Percentiles rank a stretch among this genome's conserved stretches.
These are phyloP conservation scores for Neofusicoccum sp. DNA, from an alignment of 2,329 filamentous ascomycete species.

Conservation along the genomic window DNA sequence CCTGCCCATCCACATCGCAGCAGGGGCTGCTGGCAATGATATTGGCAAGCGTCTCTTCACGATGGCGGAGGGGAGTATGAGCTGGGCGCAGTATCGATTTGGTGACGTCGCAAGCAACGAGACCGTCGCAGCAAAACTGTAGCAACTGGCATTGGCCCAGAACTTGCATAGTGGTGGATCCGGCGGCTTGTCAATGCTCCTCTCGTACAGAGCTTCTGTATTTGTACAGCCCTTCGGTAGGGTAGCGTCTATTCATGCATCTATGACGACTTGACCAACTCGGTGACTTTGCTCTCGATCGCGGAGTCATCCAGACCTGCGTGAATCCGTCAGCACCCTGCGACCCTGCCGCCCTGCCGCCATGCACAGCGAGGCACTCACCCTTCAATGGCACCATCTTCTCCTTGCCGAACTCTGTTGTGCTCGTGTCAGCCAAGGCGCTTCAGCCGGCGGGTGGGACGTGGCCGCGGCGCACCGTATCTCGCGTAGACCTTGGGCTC, in stretches of 20 bases:
- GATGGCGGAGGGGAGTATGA: constrained; percentile 51
- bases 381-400: constrained; percentile 62
- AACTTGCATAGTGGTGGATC: neutral
- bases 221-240: constrained; percentile 5
- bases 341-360: neutral
- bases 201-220: neutral
- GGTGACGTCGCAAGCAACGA: constrained; percentile 30
- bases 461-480: constrained; percentile 66
- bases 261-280: constrained; percentile 53
- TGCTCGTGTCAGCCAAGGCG: neutral
- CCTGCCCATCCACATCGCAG: constrained; percentile 56
- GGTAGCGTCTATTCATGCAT: neutral
- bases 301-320: constrained; percentile 66
- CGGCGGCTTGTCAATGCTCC: neutral
- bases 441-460: no score
- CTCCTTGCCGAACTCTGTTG: constrained; percentile 64
- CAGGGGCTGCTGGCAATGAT: constrained; percentile 54
- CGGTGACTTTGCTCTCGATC: constrained; percentile 66
- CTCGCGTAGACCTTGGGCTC: constrained; percentile 84
- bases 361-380: constrained; percentile 29
- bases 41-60: constrained; percentile 49
- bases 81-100: constrained; percentile 57
- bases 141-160: no score
- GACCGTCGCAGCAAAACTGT: constrained; percentile 2
- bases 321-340: constrained; percentile 18